Evolutionary conservation across 352 stramenopile genomes (phyloP), one percentile per base, ranked within the genome.

Genomic region (Thalassiosira sp.): DNA sequence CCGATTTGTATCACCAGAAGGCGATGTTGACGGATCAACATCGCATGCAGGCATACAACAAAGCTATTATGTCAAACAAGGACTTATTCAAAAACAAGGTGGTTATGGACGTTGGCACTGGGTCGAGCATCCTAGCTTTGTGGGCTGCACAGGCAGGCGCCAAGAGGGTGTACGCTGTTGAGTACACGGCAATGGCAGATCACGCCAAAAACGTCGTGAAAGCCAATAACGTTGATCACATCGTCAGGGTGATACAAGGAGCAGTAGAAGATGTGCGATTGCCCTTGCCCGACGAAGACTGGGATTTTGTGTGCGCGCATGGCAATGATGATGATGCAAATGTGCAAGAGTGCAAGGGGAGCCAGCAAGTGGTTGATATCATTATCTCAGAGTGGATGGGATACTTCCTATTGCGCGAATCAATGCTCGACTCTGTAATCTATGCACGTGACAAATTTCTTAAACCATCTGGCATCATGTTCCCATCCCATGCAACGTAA

Each of bases 1-100:
- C 89, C 40, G 89, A 93, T 63, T 61, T 95, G 20, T 95, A 95
- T 53, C 97, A 99, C 87, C 97, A 99, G 81, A 98, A 99, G 79
- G 98, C 99, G 82, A 99, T 99, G 97, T 92, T 99, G 18, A 96
- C 98, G 68, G 97, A 99, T 81, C 93, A 97, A 74, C 94, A 98
- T 45, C 94, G 97, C 31, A 99, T 98, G 79, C 95, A 95, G 58
- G 97, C 96, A 5, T 99, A 99, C 90, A 95, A 98, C 79, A 87
- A 91, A 40, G 96, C 96, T 8, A 98, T 99, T 88, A 89, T 98
- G 48, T 91, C 95, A 45, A 99, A 99, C 81, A 57, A 83, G 2
- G 81, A 89, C 22, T 90, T 98, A 45, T 99, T 99, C 76, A 79
- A 90, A 28, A 95, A 94, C 74, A 99, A 99, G 84, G 75, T 98